Base-by-base conservation (phyloP, 345 rosid genomes). In the Aegle marmelos region DNA sequence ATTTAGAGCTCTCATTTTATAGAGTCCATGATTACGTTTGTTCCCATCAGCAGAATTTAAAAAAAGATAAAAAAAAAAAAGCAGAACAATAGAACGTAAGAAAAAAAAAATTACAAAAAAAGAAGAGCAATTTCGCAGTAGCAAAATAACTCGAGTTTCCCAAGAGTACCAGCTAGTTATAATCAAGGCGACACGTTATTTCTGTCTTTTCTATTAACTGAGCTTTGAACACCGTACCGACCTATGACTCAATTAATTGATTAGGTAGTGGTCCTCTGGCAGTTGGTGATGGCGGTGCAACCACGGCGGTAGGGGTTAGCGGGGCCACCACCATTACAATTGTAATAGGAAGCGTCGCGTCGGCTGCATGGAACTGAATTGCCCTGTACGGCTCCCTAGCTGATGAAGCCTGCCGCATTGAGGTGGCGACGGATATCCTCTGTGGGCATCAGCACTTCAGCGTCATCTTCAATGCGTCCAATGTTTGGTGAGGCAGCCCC, bases 401-500 rank as follows among this genome's bases (percentile, higher is more conserved):
- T 79, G 17, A 82, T 73, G 79, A 48, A 77, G 62, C 30, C 78
- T 27, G 27, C 25, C 7, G 24, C 58, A 10, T 68, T 67, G 27
- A 88, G 81, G 66, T 80, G 79, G 4, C 87, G 82, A 30, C 85
- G 60, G 34, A 65, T 83, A 21, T 58, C 74, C 68, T 87, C 91
- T 2, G 84, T 78, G 64, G 83, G 89, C 87, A 85, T 78, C 81
- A 84, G 41, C 22, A 77, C 41, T 68, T 87, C 88, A 22, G 79
- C 74, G 9, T 67, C 84, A 58, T 82, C 81, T 14, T 19, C 63
- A 61, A 25, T 53, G 57, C 70, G 48, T 19, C 68, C 68, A n/a
- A 64, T 33, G 68, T 33, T 33, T 71, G 78, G 77, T 45, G 6
- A 84, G 28, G 21, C 61, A 21, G 39, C 27, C 71, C 54, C 71